These are phyloP conservation scores for Chrysoporthe cubensis DNA, from an alignment of 2,329 filamentous ascomycete genomes.

Conservation along the genomic window DNA sequence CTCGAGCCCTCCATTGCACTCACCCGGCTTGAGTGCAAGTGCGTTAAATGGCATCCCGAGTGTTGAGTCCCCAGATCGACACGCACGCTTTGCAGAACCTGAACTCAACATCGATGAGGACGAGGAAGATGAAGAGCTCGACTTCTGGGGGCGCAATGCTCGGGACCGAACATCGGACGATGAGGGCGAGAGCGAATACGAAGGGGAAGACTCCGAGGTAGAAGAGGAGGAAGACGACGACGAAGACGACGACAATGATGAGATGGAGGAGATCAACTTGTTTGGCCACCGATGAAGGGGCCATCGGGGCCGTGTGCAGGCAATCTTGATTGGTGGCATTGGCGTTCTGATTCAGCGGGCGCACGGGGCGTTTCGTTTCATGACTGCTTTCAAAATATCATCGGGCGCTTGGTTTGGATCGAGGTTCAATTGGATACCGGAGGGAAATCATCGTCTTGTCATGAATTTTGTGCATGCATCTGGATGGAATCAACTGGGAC, in stretches of 20 bases:
- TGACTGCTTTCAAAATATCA: not conserved
- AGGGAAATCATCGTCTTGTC: not conserved
- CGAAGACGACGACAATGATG: slow-evolving; percentile 55
- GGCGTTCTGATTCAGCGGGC: slow-evolving; percentile 18
- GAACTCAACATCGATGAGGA: slow-evolving; percentile 14
- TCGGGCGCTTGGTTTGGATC: not conserved
- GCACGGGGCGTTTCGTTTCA: not conserved
- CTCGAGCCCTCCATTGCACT: not conserved
- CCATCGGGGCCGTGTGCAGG: not conserved
- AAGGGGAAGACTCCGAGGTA: slow-evolving; percentile 51
- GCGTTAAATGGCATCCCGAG: not conserved
- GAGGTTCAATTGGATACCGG: not conserved
- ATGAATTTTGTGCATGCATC: slow-evolving; percentile 19
- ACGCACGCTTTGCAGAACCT: slow-evolving; percentile 12
- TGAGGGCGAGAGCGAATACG: slow-evolving; percentile 51
- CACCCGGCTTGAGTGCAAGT: not conserved
- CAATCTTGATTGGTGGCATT: slow-evolving; percentile 13
- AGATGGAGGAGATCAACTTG: slow-evolving; percentile 55
- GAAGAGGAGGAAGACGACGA: slow-evolving; percentile 46
- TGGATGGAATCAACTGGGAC: slow-evolving; percentile 6
- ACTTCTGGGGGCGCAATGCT: slow-evolving; percentile 45
- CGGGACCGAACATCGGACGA: slow-evolving; percentile 37
- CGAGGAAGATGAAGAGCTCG: slow-evolving; percentile 57
- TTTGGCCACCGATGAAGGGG: slow-evolving; percentile 47
- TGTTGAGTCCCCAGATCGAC: not conserved